These are phyloP conservation scores for Zychaea mexicana DNA, from an alignment of 371 early-diverging fungal genomes.

Conservation along the genomic window DNA sequence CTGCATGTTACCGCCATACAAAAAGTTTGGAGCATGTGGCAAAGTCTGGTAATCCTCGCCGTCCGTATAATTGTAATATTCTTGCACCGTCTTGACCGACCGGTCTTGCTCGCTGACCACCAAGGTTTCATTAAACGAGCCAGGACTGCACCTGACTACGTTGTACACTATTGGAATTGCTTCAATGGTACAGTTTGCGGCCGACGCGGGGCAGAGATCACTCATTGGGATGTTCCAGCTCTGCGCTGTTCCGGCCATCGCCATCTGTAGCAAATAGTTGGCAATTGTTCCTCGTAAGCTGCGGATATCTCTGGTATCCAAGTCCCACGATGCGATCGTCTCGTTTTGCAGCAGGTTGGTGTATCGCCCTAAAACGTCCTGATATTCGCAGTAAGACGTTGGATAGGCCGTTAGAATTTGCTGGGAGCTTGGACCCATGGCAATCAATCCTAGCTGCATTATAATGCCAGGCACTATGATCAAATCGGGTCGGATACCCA, in stretches of 20 bases:
- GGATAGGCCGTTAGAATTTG: background rate
- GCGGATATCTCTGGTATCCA: background rate
- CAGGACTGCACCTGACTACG: constrained; percentile 1
- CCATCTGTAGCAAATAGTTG: background rate
- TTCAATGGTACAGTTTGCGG: constrained; percentile 10
- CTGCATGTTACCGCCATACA: constrained; percentile 13
- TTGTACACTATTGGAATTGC: background rate
- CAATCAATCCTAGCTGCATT: constrained; percentile 16
- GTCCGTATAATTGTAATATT: background rate
- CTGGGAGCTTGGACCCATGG: constrained; percentile 19
- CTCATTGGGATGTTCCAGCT: background rate
- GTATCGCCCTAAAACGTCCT: background rate
- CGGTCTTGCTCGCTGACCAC: constrained; percentile 8
- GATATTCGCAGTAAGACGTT: background rate
- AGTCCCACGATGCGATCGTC: background rate
- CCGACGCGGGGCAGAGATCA: background rate
- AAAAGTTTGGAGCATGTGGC: background rate
- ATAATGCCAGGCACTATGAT: constrained; percentile 10
- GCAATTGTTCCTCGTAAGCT: background rate
- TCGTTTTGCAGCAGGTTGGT: background rate
- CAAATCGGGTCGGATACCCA: constrained; percentile 9
- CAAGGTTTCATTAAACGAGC: constrained; percentile 5
- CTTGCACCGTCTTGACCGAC: background rate
- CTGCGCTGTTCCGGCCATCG: background rate
- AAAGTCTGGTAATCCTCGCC: background rate